These are phyloP conservation scores for Phyllosticta citriasiana DNA, from an alignment of 2,329 filamentous ascomycete species.

Conservation along the genomic window DNA sequence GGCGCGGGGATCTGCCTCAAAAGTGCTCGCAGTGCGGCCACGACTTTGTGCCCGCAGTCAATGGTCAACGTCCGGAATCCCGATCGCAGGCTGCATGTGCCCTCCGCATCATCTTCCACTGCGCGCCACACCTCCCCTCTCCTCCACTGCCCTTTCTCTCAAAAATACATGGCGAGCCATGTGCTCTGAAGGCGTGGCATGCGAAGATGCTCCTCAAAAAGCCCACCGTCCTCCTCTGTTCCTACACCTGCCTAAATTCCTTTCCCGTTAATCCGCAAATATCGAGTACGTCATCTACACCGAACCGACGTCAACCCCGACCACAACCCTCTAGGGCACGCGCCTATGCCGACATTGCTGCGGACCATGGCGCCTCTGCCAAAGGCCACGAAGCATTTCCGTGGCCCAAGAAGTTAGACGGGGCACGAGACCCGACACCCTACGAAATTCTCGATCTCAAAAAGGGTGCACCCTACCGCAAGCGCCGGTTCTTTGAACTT, in stretches of 20 bases:
- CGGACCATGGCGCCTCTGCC: slow-evolving; percentile 3
- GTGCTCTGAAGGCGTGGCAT: not conserved
- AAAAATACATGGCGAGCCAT: slow-evolving; percentile 5
- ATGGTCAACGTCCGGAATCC: not conserved
- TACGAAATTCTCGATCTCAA: slow-evolving; percentile 74
- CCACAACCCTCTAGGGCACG: slow-evolving; percentile 19
- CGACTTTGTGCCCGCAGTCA: not conserved
- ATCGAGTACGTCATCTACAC: slow-evolving; percentile 32
- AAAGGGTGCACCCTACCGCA: slow-evolving; percentile 62
- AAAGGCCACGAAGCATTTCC: slow-evolving; percentile 9
- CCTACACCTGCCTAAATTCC: slow-evolving; percentile 18
- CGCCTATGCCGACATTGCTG: slow-evolving; percentile 20
- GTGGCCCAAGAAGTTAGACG: slow-evolving; percentile 26
- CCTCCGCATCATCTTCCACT: not conserved
- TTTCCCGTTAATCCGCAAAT: slow-evolving; percentile 15
- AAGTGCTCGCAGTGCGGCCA: not conserved
- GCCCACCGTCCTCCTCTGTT: slow-evolving; percentile 21
- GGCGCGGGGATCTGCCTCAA: not conserved
- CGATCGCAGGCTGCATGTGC: not conserved
- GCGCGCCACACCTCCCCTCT: not conserved
- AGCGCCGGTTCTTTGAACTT: slow-evolving; percentile 75
- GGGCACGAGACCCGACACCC: slow-evolving; percentile 55
- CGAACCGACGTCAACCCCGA: slow-evolving; percentile 18
- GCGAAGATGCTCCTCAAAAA: slow-evolving; percentile 30
- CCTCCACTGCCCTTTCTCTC: not conserved